Conservation (phyloP, 2,329 filamentous ascomycete genomes). For the Fusarium keratoplasticum region DNA sequence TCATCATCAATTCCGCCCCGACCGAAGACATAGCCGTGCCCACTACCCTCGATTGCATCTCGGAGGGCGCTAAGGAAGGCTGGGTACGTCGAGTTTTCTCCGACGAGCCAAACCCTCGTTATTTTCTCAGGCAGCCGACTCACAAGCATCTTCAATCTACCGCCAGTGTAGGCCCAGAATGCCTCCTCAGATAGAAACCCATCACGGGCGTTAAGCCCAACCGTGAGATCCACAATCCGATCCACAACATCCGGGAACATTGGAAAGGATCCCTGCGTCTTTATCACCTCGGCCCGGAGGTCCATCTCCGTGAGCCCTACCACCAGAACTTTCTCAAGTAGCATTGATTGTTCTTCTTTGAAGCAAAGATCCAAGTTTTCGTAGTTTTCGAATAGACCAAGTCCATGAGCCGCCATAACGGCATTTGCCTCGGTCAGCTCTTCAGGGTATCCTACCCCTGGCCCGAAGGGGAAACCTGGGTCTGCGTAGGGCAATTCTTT, state of each 20-base stretch:
- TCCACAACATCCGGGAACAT: background rate
- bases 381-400: too few species aligned
- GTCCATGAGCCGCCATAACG: background rate
- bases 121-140: background rate
- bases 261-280: background rate
- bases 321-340: too few species aligned
- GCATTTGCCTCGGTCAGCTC: conserved; percentile 7
- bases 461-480: background rate
- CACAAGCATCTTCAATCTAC: background rate
- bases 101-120: background rate
- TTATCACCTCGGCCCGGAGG: too few species aligned
- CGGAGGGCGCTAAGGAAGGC: background rate
- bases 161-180: background rate
- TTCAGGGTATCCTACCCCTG: background rate
- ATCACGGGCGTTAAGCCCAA: background rate
- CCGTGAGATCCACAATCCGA: background rate
- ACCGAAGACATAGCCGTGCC: too few species aligned
- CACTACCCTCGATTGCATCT: background rate
- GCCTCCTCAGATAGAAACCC: background rate
- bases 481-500: background rate
- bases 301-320: too few species aligned
- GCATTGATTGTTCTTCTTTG: too few species aligned
- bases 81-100: conserved; percentile 16
- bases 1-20: too few species aligned
- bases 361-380: too few species aligned